Evolutionary conservation across 164 flowering plant genomes (phyloP).

Genomic region (Pachysandra terminalis): DNA sequence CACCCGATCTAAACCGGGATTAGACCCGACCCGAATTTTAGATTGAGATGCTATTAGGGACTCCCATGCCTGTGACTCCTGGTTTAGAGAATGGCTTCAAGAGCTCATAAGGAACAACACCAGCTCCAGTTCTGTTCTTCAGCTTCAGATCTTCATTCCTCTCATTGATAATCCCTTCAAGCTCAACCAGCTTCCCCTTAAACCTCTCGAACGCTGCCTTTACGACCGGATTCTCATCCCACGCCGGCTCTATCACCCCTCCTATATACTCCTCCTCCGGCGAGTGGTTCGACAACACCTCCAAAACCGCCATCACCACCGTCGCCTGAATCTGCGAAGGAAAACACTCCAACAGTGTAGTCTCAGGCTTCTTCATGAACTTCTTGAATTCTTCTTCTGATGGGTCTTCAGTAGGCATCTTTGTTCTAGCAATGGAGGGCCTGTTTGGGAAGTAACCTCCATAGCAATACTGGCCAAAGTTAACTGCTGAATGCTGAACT

Average conservation of each 20-base stretch:
- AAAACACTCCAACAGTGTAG: conserved; percentile 11
- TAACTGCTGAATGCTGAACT: conserved; percentile 38
- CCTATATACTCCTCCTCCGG: conserved; percentile 40
- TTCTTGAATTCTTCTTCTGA: conserved; percentile 6
- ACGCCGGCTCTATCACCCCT: conserved; percentile 15
- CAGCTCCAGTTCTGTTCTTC: conserved; percentile 37
- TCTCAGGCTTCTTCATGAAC: conserved; percentile 23
- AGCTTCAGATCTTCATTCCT: conserved; percentile 18
- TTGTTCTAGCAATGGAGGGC: conserved; percentile 24
- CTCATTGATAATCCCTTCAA: conserved; percentile 25
- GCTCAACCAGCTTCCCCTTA: conserved; percentile 15
- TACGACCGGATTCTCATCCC: conserved; percentile 19
- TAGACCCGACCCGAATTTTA: too few relatives aligned
- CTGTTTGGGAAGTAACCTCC: conserved; percentile 39
- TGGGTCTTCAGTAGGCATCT: conserved; percentile 23
- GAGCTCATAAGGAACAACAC: conserved; percentile 31
- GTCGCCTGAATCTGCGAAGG: conserved; percentile 34
- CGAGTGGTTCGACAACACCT: conserved; percentile 26
- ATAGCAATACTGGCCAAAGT: conserved; percentile 34
- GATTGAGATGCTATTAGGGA: conserved; percentile 21
- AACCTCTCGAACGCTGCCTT: conserved; percentile 25
- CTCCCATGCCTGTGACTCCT: conserved; percentile 26
- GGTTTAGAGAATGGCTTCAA: conserved; percentile 28
- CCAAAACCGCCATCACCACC: conserved; percentile 22
- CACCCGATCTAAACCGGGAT: too few relatives aligned